Conservation (phyloP, 306 rosid genomes). For the Calophaca sinica region DNA sequence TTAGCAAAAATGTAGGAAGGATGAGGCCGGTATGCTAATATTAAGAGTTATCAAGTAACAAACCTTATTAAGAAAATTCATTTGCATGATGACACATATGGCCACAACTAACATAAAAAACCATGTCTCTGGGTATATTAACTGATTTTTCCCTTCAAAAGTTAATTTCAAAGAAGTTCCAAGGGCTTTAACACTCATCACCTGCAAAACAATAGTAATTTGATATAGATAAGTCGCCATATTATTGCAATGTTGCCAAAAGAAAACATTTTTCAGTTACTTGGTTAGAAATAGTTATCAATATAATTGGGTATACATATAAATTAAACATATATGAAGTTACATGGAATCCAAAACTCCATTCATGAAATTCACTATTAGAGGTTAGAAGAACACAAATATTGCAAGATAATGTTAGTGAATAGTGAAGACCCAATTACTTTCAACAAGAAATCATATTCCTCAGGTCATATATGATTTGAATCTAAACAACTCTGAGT, state of each 20-base stretch:
- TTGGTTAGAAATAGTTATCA: slow-evolving; percentile 8
- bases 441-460: slow-evolving; percentile 30
- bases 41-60: slow-evolving; percentile 39
- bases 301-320: not conserved
- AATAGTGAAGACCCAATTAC: not conserved
- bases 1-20: not conserved
- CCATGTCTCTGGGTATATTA: slow-evolving; percentile 79
- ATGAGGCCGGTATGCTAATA: slow-evolving; percentile 13
- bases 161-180: slow-evolving; percentile 90
- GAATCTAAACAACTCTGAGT: slow-evolving; percentile 18
- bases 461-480: not conserved
- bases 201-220: slow-evolving; percentile 58
- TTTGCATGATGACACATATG: slow-evolving; percentile 75
- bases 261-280: slow-evolving; percentile 26
- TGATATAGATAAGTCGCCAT: slow-evolving; percentile 12
- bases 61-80: slow-evolving; percentile 93
- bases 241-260: slow-evolving; percentile 22
- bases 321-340: not conserved
- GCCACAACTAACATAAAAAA: slow-evolving; percentile 78
- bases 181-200: slow-evolving; percentile 95
- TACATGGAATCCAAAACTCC: too few relatives aligned
- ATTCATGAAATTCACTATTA: not conserved
- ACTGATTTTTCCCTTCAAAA: slow-evolving; percentile 87
- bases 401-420: slow-evolving; percentile 4
- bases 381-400: slow-evolving; percentile 23